Base-by-base conservation (phyloP, 805 yeast species). In the Starmerella potacharoeniae region DNA sequence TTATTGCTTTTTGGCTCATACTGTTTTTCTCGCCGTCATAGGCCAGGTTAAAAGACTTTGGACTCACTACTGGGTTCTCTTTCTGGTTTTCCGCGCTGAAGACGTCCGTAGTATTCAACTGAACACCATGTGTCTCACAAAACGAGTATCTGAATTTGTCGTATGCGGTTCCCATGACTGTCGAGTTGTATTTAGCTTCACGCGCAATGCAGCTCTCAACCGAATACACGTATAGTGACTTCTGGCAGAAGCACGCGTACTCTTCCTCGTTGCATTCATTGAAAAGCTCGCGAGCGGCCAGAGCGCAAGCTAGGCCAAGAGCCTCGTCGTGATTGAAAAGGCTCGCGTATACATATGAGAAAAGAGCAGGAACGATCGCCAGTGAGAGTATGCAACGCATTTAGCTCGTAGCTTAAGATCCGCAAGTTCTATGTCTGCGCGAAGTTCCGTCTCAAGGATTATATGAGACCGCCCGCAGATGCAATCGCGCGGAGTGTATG, bases 161-260 rank as follows among this genome's bases (percentile, higher is more conserved):
- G 65, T 68, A 69, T 2, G 70, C 70, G 13, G 49, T 51, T 36
- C 67, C 70, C 54, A 62, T 55, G 5, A 48, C 47, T 2, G 61
- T 55, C 1, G 68, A 57, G 28, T 59, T 58, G 43, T 34, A 43
- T 10, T 57, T 51, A 3, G 69, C 52, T 47, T 66, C 59, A 2
- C 58, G 50, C 7, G 56, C 53, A 3, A 69, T 66, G 46, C 72
- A 69, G n/a, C 54, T 55, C 13, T 66, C 68, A 0, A 69, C 70
- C 1, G 71, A 60, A 7, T 65, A 68, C 2, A 68, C 62, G 44
- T 54, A 69, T 28, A 58, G 55, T 5, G 56, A 29, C 53, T 59
- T 58, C 8, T 53, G 48, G 55, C 73, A 69, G 8, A 65, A 63
- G 49, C 72, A 69, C n/a, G 48, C 57, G 49, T 57, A 47, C 46